Evolutionary conservation across 371 early-diverging fungal species (phyloP).

Genomic region (Syncephalis fuscata): DNA sequence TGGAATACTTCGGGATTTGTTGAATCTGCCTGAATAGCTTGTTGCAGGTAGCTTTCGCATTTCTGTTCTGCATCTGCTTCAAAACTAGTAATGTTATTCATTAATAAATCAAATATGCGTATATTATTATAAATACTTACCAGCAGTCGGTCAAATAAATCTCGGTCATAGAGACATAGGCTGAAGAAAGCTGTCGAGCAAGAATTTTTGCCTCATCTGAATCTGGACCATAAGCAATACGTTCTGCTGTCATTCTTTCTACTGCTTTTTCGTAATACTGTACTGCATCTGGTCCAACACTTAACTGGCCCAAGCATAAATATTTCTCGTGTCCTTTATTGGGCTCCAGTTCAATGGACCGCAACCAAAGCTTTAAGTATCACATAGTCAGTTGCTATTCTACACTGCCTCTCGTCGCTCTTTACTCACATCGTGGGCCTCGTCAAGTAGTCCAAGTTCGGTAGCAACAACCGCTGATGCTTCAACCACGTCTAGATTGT

Average conservation of each 20-base stretch:
- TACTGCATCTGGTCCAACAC: background rate
- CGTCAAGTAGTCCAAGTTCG: constrained; percentile 47
- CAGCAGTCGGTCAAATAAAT: constrained; percentile 94
- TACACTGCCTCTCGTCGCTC: no score
- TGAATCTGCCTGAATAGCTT: constrained; percentile 51
- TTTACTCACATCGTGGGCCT: constrained; percentile 38
- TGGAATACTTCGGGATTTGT: constrained; percentile 72
- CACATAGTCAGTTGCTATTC: no score
- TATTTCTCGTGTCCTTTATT: constrained; percentile 59
- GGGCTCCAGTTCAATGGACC: constrained; percentile 45
- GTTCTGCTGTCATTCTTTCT: background rate
- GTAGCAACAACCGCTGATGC: constrained; percentile 55
- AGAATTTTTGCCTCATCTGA: background rate
- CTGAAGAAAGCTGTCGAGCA: constrained; percentile 51
- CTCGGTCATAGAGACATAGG: constrained; percentile 86
- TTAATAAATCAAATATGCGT: background rate
- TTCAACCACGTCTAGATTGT: constrained; percentile 46
- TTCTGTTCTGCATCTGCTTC: constrained; percentile 75
- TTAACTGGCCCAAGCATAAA: constrained; percentile 73
- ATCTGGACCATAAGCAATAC: background rate
- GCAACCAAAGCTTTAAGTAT: constrained; percentile 46
- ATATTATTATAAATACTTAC: constrained; percentile 21
- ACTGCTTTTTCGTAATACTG: background rate
- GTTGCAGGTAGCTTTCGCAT: constrained; percentile 54
- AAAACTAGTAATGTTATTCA: constrained; percentile 33